Conservation (phyloP, 345 rosid species). For the Trapa incisa region DNA sequence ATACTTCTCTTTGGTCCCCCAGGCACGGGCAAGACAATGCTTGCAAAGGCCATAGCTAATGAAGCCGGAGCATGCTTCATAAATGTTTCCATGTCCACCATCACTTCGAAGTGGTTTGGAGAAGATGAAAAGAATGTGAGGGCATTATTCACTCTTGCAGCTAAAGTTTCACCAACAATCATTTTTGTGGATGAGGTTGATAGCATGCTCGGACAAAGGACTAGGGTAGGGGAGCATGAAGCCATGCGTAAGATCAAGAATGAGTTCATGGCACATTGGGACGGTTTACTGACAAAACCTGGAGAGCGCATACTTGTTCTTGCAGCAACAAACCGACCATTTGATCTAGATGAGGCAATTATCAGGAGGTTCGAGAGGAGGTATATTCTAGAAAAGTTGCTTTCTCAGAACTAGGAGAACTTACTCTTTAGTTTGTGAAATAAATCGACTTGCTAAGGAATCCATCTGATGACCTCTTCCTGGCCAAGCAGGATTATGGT, state of each 20-base stretch:
- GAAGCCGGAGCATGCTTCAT: conserved; percentile 99
- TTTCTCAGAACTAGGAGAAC: too few relatives aligned
- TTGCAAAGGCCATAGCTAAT: conserved; percentile 95
- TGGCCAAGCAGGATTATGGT: conserved; percentile 70
- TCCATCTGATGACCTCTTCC: conserved; percentile 1
- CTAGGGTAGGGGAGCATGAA: conserved; percentile 94
- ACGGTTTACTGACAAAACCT: conserved; percentile 76
- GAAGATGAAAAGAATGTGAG: conserved; percentile 97
- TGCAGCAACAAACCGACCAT: conserved; percentile 98
- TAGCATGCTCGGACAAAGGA: conserved; percentile 98
- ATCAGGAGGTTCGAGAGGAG: conserved; percentile 96
- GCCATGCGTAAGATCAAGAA: conserved; percentile 97
- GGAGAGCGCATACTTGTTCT: conserved; percentile 90
- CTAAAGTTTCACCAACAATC: conserved; percentile 92
- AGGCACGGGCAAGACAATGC: conserved; percentile 99
- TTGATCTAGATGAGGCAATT: conserved; percentile 98
- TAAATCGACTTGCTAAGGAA: not conserved
- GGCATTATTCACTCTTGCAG: conserved; percentile 83
- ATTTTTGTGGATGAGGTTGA: conserved; percentile 97
- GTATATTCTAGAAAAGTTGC: conserved; percentile 16
- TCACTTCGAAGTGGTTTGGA: conserved; percentile 98
- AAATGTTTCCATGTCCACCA: conserved; percentile 96
- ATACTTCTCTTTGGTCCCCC: conserved; percentile 95
- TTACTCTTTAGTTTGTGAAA: not conserved
- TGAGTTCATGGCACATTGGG: conserved; percentile 99